A percentile compares a stretch with the other conserved stretches of the same genome.
These are phyloP conservation scores for Verticillium nubilum DNA, from an alignment of 2,329 filamentous ascomycete species.

Conservation along the genomic window DNA sequence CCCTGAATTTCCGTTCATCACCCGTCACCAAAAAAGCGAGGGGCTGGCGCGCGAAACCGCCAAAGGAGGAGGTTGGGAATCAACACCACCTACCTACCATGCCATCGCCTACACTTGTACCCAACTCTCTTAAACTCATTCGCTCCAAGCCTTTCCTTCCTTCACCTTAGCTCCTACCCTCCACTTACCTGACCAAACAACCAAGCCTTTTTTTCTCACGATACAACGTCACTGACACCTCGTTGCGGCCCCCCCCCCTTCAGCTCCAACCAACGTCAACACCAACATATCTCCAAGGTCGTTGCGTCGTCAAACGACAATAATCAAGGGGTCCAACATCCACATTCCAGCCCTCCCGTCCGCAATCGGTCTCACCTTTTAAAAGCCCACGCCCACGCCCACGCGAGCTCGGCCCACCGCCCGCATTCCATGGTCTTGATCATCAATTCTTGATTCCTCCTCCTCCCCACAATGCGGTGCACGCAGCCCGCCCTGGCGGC, in stretches of 20 bases:
- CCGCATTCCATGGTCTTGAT: background rate
- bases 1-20: background rate
- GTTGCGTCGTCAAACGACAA: background rate
- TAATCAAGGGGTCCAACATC: background rate
- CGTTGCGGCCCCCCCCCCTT: background rate
- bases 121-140: constrained; percentile 8
- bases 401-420: background rate
- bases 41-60: background rate
- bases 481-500: background rate
- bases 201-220: constrained; percentile 1
- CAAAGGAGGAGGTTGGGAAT: background rate
- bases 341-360: background rate
- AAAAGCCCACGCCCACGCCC: constrained; percentile 9
- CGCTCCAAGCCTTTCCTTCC: constrained; percentile 6
- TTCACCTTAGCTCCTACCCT: constrained; percentile 1
- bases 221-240: background rate
- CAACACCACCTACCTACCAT: constrained; percentile 1
- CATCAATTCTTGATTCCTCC: background rate
- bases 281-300: background rate
- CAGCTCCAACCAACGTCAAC: background rate
- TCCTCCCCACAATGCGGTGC: constrained; percentile 2
- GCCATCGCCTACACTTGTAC: background rate
- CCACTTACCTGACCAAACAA: background rate
- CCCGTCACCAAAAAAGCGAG: background rate
- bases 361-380: background rate